Base-by-base conservation (phyloP, 192 early-diverging fungal genomes). In the Lobulomyces angularis region DNA sequence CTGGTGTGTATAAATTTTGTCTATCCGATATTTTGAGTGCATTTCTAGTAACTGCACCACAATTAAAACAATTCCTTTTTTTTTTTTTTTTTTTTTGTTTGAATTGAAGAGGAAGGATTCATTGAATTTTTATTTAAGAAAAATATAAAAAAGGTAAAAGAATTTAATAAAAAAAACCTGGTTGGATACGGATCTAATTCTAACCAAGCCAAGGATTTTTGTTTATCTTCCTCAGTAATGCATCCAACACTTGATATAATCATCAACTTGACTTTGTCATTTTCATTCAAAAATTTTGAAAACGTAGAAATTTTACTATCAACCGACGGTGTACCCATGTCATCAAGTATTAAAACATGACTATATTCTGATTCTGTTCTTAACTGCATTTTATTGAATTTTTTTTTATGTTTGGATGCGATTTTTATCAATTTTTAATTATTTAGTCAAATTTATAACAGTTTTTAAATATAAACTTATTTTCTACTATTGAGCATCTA, bases 1-100 rank as follows among this genome's bases (percentile, higher is more conserved):
- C 25, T 64, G 58, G 30, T 56, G 48, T 11, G 58, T 64, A 39
- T 69, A 69, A 18, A 69, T 45, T 8, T 6, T 16, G 22, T 64
- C 47, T 25, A 69, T 57, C 5, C 43, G 27, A 37, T 68, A 45
- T 43, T 57, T 28, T 17, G 47, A 37, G 45, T 58, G 54, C 11
- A 59, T 27, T 20, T 29, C 11, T 30, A 23, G 29, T 2, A 58
- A 57, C 16, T 25, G 16, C 1, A 65, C 16, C 33, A 60, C 62
- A 18, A 65, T 25, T 27, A 46, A n/a, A 3, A 50, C 60, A 27
- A 51, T n/a, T n/a, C n/a, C n/a, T n/a, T n/a, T n/a, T n/a, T n/a
- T n/a, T n/a, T n/a, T n/a, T n/a, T n/a, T n/a, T n/a, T n/a, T n/a
- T n/a, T n/a, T n/a, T n/a, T n/a, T n/a, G n/a, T n/a, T n/a, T n/a